Evolutionary conservation across 208 protist genomes (phyloP).

Genomic region (Trypanosoma platydactyli): DNA sequence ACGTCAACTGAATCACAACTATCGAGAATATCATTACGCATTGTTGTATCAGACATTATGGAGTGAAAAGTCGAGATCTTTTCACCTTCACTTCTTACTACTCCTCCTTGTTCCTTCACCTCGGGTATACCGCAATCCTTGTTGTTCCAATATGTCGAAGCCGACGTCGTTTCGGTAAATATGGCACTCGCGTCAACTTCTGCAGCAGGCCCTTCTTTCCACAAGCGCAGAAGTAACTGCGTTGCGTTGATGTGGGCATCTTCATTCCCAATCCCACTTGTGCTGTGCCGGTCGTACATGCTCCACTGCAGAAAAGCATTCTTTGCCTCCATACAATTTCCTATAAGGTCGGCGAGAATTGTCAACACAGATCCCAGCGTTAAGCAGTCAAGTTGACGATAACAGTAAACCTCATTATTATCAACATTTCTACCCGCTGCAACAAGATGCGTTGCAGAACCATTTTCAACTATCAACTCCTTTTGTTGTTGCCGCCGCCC

Average conservation of each 20-base stretch:
- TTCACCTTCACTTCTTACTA: not conserved
- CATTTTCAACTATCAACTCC: too few species aligned
- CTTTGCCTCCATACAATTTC: constrained; percentile 41
- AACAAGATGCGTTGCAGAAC: too few species aligned
- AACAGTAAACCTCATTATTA: too few species aligned
- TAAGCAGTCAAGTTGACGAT: not conserved
- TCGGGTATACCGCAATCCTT: not conserved
- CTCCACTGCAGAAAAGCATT: constrained; percentile 59
- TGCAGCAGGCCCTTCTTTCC: constrained; percentile 12
- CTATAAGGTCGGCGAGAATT: constrained; percentile 64
- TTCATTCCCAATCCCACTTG: constrained; percentile 19
- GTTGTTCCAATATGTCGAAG: not conserved
- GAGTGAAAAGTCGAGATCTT: not conserved
- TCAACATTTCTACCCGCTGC: too few species aligned
- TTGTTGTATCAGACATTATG: not conserved
- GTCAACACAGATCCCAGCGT: constrained; percentile 27
- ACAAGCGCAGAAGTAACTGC: constrained; percentile 49
- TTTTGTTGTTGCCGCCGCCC: too few species aligned
- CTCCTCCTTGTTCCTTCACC: not conserved
- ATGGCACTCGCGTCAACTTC: not conserved
- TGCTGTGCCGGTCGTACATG: constrained; percentile 18
- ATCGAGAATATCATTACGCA: not conserved
- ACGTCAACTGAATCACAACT: not conserved
- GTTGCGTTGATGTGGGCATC: constrained; percentile 26
- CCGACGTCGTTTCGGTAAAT: not conserved